Conservation (phyloP, 176 grass and related monocot species). For the Lolium multiflorum region DNA sequence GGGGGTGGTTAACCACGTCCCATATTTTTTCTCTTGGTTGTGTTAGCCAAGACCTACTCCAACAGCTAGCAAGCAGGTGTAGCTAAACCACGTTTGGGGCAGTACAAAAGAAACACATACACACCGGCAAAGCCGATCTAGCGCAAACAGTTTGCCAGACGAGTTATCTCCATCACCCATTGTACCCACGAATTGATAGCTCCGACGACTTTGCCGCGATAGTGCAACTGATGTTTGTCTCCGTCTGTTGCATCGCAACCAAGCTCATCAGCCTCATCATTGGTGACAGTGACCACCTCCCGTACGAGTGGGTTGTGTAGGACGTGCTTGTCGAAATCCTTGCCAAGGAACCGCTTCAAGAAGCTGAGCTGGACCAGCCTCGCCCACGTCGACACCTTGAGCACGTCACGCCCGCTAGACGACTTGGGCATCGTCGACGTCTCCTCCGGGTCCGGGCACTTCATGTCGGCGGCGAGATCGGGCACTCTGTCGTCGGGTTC, state of each 20-base stretch:
- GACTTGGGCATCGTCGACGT: neutral
- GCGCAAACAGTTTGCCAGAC: too few species aligned
- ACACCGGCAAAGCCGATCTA: too few species aligned
- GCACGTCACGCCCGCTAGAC: neutral
- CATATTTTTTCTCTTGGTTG: too few species aligned
- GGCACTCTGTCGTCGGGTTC: neutral
- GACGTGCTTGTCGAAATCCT: constrained; percentile 31
- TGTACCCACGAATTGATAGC: neutral
- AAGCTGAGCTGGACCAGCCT: constrained; percentile 38
- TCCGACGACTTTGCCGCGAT: neutral
- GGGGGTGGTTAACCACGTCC: too few species aligned
- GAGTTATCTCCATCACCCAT: neutral
- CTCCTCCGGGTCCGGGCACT: neutral
- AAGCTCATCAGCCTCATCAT: neutral
- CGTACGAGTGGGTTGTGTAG: neutral
- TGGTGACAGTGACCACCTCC: neutral
- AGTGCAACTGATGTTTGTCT: neutral
- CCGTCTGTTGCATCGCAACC: neutral
- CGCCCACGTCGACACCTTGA: constrained; percentile 19
- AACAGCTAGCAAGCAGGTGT: too few species aligned
- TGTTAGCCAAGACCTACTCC: too few species aligned
- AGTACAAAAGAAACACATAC: too few species aligned
- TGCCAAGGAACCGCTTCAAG: constrained; percentile 35
- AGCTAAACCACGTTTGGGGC: too few species aligned
- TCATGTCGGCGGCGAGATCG: neutral